Evolutionary conservation across 192 early-diverging fungal species (phyloP).

Genomic region (Powellomyces hirtus): DNA sequence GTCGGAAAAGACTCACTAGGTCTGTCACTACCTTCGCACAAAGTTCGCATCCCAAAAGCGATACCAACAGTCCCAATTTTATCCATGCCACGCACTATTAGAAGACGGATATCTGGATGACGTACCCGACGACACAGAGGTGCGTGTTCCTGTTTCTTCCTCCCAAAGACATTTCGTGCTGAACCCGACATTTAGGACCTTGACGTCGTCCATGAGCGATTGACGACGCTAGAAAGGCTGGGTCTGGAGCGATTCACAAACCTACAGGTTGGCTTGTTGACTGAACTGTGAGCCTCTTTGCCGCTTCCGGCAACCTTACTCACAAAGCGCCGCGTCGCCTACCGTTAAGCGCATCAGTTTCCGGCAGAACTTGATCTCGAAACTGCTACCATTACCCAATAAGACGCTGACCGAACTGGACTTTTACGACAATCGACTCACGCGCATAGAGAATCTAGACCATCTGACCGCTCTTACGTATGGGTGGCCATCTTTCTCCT

Average conservation of each 20-base stretch:
- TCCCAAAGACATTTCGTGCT: background rate
- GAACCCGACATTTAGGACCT: constrained; percentile 50
- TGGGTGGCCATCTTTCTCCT: constrained; percentile 6
- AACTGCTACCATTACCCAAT: constrained; percentile 59
- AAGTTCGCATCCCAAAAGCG: background rate
- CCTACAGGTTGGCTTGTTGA: too few relatives aligned
- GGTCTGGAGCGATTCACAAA: constrained; percentile 60
- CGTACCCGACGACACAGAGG: constrained; percentile 48
- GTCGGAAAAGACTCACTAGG: background rate
- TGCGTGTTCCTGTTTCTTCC: background rate
- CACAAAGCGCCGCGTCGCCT: too few relatives aligned
- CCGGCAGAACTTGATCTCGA: constrained; percentile 80
- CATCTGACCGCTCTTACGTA: constrained; percentile 61
- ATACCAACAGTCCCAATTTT: background rate
- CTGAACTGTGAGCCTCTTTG: too few relatives aligned
- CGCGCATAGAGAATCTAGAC: constrained; percentile 66
- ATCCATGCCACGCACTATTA: background rate
- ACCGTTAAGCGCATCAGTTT: constrained; percentile 66
- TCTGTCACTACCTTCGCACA: background rate
- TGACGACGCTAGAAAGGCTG: constrained; percentile 53
- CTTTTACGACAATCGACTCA: constrained; percentile 93
- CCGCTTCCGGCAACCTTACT: too few relatives aligned
- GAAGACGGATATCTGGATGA: constrained; percentile 50
- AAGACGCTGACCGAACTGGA: constrained; percentile 76
- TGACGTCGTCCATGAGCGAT: constrained; percentile 65